Conservation (phyloP, 352 stramenopile genomes). For the Phytopythium oedochilum region DNA sequence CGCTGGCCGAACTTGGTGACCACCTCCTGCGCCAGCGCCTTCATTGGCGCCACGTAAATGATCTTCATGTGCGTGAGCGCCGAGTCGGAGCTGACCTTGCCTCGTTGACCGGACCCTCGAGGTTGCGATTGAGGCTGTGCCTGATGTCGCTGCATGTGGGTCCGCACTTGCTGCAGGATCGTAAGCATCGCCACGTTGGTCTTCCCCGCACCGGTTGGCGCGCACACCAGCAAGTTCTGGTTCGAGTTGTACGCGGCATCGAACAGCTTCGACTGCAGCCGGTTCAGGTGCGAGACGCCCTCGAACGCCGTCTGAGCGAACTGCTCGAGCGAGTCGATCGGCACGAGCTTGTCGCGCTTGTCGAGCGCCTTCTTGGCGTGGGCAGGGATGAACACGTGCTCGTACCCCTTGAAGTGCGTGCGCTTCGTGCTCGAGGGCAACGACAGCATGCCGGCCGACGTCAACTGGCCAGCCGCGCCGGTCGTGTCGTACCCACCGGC, state of each 20-base stretch:
- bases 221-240: slow-evolving; percentile 97
- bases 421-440: slow-evolving; percentile 62
- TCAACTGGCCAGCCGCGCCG: slow-evolving; percentile 56
- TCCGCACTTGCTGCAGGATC: slow-evolving; percentile 91
- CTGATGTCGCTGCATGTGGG: slow-evolving; percentile 45
- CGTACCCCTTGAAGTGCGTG: slow-evolving; percentile 78
- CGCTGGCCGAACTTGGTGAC: slow-evolving; percentile 97
- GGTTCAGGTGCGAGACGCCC: slow-evolving; percentile 90
- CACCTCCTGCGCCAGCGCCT: slow-evolving; percentile 98
- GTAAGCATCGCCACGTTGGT: slow-evolving; percentile 99
- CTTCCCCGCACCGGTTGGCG: slow-evolving; percentile 94
- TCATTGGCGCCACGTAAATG: slow-evolving; percentile 97
- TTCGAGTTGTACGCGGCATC: slow-evolving; percentile 93
- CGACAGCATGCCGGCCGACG: slow-evolving; percentile 41
- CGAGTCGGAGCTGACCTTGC: background rate
- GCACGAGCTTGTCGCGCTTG: slow-evolving; percentile 52
- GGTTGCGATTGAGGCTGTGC: slow-evolving; percentile 5
- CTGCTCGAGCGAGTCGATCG: slow-evolving; percentile 55
- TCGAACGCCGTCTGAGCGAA: slow-evolving; percentile 80
- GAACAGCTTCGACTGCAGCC: slow-evolving; percentile 98
- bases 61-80: slow-evolving; percentile 87
- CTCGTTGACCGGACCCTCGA: slow-evolving; percentile 4
- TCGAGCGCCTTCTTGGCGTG: slow-evolving; percentile 56
- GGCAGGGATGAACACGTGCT: slow-evolving; percentile 79
- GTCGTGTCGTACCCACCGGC: slow-evolving; percentile 70